Evolutionary conservation across 2,329 filamentous ascomycete genomes (phyloP).

Genomic region (Tolypocladium tundrense): DNA sequence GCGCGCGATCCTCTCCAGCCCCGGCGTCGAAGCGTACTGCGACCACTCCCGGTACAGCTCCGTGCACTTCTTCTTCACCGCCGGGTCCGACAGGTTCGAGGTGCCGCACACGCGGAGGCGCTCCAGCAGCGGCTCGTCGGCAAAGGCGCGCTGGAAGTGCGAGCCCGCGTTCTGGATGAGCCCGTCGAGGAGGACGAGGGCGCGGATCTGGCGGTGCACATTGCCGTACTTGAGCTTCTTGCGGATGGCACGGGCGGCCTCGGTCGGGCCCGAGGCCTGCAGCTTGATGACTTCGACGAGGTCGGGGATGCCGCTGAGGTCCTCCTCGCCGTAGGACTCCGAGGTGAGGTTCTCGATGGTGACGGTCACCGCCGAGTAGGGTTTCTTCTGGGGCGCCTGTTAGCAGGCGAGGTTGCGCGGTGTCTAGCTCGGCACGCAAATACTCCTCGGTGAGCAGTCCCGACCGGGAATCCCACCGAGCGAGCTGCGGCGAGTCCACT

Average conservation of each 20-base stretch:
- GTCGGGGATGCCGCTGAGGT: slow-evolving; percentile 83
- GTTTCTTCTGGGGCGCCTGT: slow-evolving; percentile 43
- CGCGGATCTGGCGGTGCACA: slow-evolving; percentile 82
- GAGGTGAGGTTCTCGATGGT: slow-evolving; percentile 84
- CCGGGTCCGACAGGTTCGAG: slow-evolving; percentile 71
- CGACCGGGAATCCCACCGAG: background rate
- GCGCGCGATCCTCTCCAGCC: slow-evolving; percentile 67
- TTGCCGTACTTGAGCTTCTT: slow-evolving; percentile 99
- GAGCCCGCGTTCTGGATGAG: slow-evolving; percentile 89
- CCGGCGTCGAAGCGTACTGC: slow-evolving; percentile 70
- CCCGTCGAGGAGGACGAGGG: slow-evolving; percentile 80
- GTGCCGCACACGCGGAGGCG: slow-evolving; percentile 80
- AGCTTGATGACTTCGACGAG: slow-evolving; percentile 90
- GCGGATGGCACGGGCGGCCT: slow-evolving; percentile 82
- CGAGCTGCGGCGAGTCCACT: background rate
- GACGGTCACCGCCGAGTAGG: slow-evolving; percentile 88
- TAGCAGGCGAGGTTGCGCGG: background rate
- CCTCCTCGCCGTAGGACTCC: slow-evolving; percentile 83
- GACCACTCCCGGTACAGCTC: slow-evolving; percentile 84
- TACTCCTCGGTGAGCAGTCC: background rate
- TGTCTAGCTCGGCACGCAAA: background rate
- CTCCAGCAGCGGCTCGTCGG: slow-evolving; percentile 85
- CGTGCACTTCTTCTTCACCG: slow-evolving; percentile 82
- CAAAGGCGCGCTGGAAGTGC: slow-evolving; percentile 77
- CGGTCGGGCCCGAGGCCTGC: slow-evolving; percentile 74